Conservation (phyloP, 345 rosid species). For the Linum lewisii region DNA sequence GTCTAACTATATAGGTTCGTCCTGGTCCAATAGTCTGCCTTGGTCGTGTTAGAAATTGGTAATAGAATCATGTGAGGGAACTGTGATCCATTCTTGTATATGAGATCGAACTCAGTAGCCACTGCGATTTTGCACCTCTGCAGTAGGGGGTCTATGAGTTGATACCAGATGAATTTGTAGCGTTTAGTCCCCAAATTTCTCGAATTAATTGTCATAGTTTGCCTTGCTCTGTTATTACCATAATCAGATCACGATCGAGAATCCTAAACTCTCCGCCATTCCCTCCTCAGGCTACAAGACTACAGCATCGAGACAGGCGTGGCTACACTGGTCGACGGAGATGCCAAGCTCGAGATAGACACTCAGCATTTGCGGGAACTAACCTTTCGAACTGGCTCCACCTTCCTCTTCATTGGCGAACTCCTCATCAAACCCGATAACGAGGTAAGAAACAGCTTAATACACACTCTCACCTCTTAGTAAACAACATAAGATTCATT, state of each 20-base stretch:
- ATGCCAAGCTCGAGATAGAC: constrained; percentile 39
- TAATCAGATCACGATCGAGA: background rate
- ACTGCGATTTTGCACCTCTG: background rate
- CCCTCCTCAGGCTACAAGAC: constrained; percentile 37
- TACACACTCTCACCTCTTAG: too few relatives aligned
- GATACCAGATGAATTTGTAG: background rate
- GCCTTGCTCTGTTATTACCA: background rate
- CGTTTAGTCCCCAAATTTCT: too few relatives aligned
- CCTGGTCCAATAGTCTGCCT: too few relatives aligned
- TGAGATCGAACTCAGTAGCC: too few relatives aligned
- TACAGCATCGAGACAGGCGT: constrained; percentile 47
- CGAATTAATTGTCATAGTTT: too few relatives aligned
- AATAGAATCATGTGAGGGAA: background rate
- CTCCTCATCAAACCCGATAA: constrained; percentile 41
- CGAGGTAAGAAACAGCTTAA: constrained; percentile 50
- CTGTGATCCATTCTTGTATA: background rate
- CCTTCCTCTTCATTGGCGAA: constrained; percentile 79
- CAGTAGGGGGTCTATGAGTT: background rate
- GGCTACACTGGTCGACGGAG: constrained; percentile 47
- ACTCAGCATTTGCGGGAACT: constrained; percentile 65
- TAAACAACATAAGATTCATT: too few relatives aligned
- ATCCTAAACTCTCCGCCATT: constrained; percentile 3
- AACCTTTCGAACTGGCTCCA: constrained; percentile 51
- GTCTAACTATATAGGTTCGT: too few relatives aligned
- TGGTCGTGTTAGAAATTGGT: background rate